A percentile compares a stretch with the other conserved stretches of the same genome.
Evolutionary conservation across 345 rosid genomes (phyloP).

Genomic region (Eucalyptus melliodora): DNA sequence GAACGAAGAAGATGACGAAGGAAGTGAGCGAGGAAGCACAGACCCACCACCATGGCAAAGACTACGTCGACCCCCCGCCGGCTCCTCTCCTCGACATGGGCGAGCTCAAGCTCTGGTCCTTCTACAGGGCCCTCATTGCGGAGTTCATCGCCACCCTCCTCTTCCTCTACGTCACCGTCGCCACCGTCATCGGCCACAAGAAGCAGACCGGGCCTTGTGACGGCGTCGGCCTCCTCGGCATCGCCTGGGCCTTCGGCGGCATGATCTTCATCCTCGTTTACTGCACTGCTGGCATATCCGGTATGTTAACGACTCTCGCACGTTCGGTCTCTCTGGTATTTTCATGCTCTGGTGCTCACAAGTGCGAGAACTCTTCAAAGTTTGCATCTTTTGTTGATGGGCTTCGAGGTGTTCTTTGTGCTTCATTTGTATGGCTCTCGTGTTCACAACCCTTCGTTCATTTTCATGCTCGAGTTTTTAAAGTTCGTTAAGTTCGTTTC

Average conservation of each 20-base stretch:
- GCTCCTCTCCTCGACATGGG: constrained; percentile 61
- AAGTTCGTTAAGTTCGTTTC: background rate
- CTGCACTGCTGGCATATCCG: constrained; percentile 88
- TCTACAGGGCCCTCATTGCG: constrained; percentile 87
- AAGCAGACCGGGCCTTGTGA: constrained; percentile 47
- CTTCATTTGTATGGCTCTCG: background rate
- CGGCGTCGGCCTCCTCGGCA: constrained; percentile 84
- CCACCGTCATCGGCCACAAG: constrained; percentile 76
- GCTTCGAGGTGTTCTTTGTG: background rate
- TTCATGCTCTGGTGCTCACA: background rate
- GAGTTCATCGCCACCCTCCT: constrained; percentile 94
- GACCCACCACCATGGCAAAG: constrained; percentile 38
- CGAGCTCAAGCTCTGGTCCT: constrained; percentile 78
- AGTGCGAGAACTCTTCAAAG: background rate
- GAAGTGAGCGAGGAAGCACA: constrained; percentile 79
- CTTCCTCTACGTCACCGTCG: constrained; percentile 74
- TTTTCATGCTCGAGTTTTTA: background rate
- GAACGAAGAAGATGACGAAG: constrained; percentile 42
- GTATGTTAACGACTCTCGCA: constrained; percentile 5
- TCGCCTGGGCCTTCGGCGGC: constrained; percentile 94
- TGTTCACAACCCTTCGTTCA: background rate
- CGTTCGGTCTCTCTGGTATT: background rate
- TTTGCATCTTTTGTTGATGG: background rate
- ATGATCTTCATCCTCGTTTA: constrained; percentile 64
- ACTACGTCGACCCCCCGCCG: constrained; percentile 96